A percentile compares a stretch with the other conserved stretches of the same genome.
Conservation (phyloP, 1,139 yeast genomes). For the Entelexis sorbosivorans region DNA sequence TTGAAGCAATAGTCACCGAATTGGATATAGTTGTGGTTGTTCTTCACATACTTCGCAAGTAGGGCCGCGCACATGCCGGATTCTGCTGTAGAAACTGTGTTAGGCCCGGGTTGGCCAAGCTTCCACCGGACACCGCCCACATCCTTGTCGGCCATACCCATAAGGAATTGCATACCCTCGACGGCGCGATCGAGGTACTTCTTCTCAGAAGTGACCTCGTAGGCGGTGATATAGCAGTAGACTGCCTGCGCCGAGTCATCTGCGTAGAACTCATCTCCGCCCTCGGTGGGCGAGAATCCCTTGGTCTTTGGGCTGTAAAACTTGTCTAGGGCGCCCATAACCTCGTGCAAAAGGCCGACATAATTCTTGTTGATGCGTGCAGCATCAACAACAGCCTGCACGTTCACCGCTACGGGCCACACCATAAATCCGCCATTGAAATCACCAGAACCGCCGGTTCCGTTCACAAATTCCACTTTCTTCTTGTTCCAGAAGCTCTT, state of each 20-base stretch:
- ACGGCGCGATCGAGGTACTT: slow-evolving; percentile 46
- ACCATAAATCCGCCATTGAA: slow-evolving; percentile 44
- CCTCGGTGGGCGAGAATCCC: slow-evolving; percentile 52
- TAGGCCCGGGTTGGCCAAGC: slow-evolving; percentile 46
- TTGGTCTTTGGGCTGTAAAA: slow-evolving; percentile 44
- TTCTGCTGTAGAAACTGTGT: slow-evolving; percentile 61
- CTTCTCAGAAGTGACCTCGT: slow-evolving; percentile 53
- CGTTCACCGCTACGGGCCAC: slow-evolving; percentile 60
- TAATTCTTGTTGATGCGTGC: slow-evolving; percentile 49
- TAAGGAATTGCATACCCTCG: slow-evolving; percentile 49
- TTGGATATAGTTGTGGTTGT: slow-evolving; percentile 38
- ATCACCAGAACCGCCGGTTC: slow-evolving; percentile 35
- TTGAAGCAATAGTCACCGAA: slow-evolving; percentile 47
- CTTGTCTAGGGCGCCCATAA: slow-evolving; percentile 41
- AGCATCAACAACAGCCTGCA: slow-evolving; percentile 52
- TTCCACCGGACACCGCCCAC: slow-evolving; percentile 63
- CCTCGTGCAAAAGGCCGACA: slow-evolving; percentile 48
- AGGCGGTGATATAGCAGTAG: slow-evolving; percentile 54
- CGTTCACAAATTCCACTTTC: slow-evolving; percentile 23
- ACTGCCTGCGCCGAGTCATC: slow-evolving; percentile 74
- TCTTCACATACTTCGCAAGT: slow-evolving; percentile 43
- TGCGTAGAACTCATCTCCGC: slow-evolving; percentile 52
- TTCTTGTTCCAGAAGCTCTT: slow-evolving; percentile 26
- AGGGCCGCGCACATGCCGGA: slow-evolving; percentile 58
- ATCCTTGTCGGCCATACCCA: slow-evolving; percentile 47